Evolutionary conservation across 2,329 filamentous ascomycete genomes (phyloP), one percentile per base, ranked within the genome.

Genomic region (Cladosporium sp.): DNA sequence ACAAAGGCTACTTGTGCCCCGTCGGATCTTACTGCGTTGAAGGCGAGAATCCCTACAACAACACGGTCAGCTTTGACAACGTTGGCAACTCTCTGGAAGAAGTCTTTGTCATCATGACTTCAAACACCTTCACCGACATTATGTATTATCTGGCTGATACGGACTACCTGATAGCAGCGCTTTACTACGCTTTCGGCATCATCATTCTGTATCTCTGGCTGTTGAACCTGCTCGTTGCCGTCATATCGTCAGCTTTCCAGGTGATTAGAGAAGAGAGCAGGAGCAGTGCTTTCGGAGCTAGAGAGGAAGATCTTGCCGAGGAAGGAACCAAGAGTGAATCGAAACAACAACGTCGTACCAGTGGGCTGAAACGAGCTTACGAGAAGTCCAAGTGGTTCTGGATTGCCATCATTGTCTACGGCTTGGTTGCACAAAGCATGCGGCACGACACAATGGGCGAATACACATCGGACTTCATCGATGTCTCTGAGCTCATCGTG

Each of bases 191-290:
- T 38, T 73, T 74, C 52, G 82, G 77, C 1, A 92, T 95, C 66
- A 84, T 98, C 63, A 89, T 98, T 58, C 82, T 98, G 77, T 93
- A 89, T 75, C 78, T 98, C 46, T 98, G 93, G 93, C 81, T 98
- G 63, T 90, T 95, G 58, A 97, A 96, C 68, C 81, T 98, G 72
- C 71, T 86, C 43, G 95, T 98, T 65, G 93, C 93, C 3, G 93
- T 98, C 63, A 98, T 98, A 66, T 98, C 93, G 0, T 95, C 93
- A 4, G 96, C 92, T 1, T 98, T 98, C 65, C 93, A 98, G 68
- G 88, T 98, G 59, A 98, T 98, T 62, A 83, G 93, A 58, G 95
- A 98, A 73, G 93, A 98, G 68, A 95, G 89, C 72, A 91, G 87
- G 69, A 84, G 86, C 32, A 96, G 91, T 72, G 93, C 95, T 3